These are phyloP conservation scores for Ogataea trehaloabstinens DNA, from an alignment of 805 yeast genomes.

Conservation along the genomic window DNA sequence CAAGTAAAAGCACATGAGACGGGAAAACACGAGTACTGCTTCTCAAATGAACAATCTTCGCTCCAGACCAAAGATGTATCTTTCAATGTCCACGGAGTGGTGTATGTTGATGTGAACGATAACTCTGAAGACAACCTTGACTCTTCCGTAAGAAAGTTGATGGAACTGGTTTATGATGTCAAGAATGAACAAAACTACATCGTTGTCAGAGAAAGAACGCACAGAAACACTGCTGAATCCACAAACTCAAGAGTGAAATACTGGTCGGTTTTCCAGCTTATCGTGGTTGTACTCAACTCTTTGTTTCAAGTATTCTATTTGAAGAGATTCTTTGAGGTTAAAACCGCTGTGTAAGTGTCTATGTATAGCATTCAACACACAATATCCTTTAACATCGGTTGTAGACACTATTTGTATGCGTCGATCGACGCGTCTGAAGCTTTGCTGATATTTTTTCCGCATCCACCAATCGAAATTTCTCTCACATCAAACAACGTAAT, in stretches of 20 bases:
- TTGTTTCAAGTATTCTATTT: slow-evolving; percentile 91
- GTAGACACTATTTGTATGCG: not conserved
- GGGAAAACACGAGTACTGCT: slow-evolving; percentile 87
- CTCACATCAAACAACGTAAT: too few relatives aligned
- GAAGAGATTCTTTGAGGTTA: slow-evolving; percentile 93
- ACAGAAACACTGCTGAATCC: slow-evolving; percentile 97
- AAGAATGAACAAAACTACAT: slow-evolving; percentile 91
- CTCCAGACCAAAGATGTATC: slow-evolving; percentile 84
- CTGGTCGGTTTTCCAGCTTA: slow-evolving; percentile 93
- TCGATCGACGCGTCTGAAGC: slow-evolving; percentile 2
- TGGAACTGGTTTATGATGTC: slow-evolving; percentile 77
- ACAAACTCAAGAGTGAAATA: slow-evolving; percentile 96
- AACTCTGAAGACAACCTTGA: slow-evolving; percentile 76
- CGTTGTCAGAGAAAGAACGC: slow-evolving; percentile 94
- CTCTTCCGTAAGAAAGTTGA: slow-evolving; percentile 72
- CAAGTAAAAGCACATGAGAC: slow-evolving; percentile 58
- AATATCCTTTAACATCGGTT: not conserved
- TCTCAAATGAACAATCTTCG: slow-evolving; percentile 78
- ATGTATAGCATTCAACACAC: too few relatives aligned
- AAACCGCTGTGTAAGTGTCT: slow-evolving; percentile 67
- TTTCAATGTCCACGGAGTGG: slow-evolving; percentile 91
- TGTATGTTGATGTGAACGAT: slow-evolving; percentile 72
- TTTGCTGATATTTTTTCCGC: too few relatives aligned
- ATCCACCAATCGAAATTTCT: too few relatives aligned
- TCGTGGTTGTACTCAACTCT: slow-evolving; percentile 83